Base-by-base conservation (phyloP, 345 rosid genomes). In the Gossypium arboreum region DNA sequence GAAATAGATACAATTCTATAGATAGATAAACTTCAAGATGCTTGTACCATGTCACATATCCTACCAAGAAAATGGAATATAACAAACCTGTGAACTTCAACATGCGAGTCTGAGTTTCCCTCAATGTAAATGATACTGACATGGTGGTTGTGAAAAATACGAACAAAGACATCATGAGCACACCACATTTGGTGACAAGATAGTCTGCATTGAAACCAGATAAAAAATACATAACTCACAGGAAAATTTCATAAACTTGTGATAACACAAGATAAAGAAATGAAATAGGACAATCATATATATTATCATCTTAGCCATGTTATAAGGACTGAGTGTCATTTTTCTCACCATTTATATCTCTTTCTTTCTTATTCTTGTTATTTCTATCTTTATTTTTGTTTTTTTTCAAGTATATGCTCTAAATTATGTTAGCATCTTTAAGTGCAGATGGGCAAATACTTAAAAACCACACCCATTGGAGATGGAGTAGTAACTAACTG, bases 91-190 rank as follows among this genome's bases (percentile, higher is more conserved):
- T 95, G 81, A 93, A 95, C 81, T 89, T 91, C 81, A 95, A 84
- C 97, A 95, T 93, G 51, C 99, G 97, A 75, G 97, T 88, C 85
- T 96, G 99, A 3, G 98, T 96, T 87, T 96, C 99, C 84, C 98
- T 87, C 87, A 96, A 75, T 52, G 99, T 96, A 81, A 96, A 96
- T 39, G 99, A 96, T 58, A 96, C 99, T 27, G 98, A 96, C 99
- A 96, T 93, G 57, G 99, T 96, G 64, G 99, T 96, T 11, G 98
- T 96, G 80, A 96, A 93, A 83, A 96, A 96, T 62, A 96, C 98
- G 67, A 96, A 93, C 73, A 96, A 86, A 20, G 99, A 90, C 99
- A 96, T 93, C 99, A 93, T 91, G 77, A 96, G 98, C 82, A 96
- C 99, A 12, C 98, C 97, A 79, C 99, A 96, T 82, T 96, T 96